Base-by-base conservation (phyloP, 108 stramenopile species). In the Cyclotella kingstonii region DNA sequence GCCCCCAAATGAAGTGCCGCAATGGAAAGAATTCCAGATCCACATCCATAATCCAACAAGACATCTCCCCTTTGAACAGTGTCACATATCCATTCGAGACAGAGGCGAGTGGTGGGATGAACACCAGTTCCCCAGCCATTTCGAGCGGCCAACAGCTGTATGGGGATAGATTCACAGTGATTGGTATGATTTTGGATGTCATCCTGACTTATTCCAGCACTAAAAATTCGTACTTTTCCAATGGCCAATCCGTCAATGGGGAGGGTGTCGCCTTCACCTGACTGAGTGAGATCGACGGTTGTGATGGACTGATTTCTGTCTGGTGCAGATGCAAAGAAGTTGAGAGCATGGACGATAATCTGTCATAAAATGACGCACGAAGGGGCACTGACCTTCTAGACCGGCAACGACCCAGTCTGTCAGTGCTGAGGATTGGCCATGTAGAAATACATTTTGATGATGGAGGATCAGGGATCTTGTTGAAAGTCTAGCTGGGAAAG, bases 31-130 rank as follows among this genome's bases (percentile, higher is more conserved):
- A 86, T 77, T 34, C 88, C 88, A 9, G 81, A 81, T 11, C 88
- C 88, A 35, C 81, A 59, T 38, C 88, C 88, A 64, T 89, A 89
- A 56, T 89, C 88, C 42, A 89, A 66, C 7, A 87, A 15, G 14
- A 60, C 36, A 30, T 68, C 67, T 29, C 67, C 67, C 14, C 60
- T 48, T 12, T 30, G 6, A 1, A 48, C 50, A 14, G 36, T 18
- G n/a, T 28, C 15, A 25, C 25, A 38, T 28, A 87, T 49, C 73
- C 80, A 89, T 61, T 78, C 70, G 30, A 89, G 53, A 54, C 88
- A 89, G 12, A 89, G 69, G 34, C 84, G 79, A 27, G 88, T 89
- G 1, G 88, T 84, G 11, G 84, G 83, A 55, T 90, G 88, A 35
- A 86, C 85, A 4, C 88, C 88, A 4, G 88, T 84, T 21, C 88